Evolutionary conservation across 257 asterid genomes (phyloP).

Genomic region (Rhazya stricta): DNA sequence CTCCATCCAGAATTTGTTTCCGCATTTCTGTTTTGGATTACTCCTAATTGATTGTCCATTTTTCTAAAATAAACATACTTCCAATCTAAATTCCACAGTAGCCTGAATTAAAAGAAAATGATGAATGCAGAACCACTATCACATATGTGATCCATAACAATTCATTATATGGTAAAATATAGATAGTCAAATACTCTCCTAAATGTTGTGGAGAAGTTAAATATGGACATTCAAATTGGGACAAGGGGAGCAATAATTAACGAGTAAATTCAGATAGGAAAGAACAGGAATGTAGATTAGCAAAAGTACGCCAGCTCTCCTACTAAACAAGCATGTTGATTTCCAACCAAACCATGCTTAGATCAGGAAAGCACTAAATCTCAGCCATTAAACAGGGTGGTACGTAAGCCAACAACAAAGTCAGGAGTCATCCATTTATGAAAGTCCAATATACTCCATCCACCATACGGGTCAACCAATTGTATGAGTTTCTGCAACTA

Average conservation of each 20-base stretch:
- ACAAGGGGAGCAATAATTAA: background rate
- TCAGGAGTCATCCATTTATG: background rate
- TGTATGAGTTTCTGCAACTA: background rate
- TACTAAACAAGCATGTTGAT: background rate
- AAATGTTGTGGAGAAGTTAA: background rate
- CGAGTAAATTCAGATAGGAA: background rate
- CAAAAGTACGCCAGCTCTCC: background rate
- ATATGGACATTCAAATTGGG: background rate
- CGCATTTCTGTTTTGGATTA: background rate
- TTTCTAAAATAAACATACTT: background rate
- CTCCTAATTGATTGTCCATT: background rate
- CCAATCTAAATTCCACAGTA: background rate
- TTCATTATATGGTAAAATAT: background rate
- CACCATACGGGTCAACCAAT: background rate
- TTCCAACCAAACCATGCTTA: background rate
- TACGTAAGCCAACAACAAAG: background rate
- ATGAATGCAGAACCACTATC: background rate
- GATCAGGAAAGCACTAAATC: background rate
- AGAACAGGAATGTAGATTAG: background rate
- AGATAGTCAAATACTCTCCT: background rate
- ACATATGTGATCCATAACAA: background rate
- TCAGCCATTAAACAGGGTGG: background rate
- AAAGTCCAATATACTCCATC: background rate
- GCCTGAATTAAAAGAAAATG: background rate
- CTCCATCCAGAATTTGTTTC: background rate